Evolutionary conservation across 2,329 filamentous ascomycete genomes (phyloP).

Genomic region (Colletotrichum sp.): DNA sequence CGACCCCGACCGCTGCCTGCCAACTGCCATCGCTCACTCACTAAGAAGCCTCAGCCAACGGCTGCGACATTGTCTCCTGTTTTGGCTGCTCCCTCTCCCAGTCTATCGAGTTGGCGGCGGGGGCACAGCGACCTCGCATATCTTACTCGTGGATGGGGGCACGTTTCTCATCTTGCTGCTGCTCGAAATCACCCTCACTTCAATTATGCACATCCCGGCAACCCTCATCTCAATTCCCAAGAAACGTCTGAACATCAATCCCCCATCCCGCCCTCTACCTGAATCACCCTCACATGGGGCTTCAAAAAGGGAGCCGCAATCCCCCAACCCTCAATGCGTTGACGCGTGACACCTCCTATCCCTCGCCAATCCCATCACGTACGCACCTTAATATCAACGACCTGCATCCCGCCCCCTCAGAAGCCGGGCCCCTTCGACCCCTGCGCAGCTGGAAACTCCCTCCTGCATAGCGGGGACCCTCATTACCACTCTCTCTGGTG

Average conservation of each 20-base stretch:
- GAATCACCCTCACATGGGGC: not conserved
- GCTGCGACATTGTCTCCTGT: not conserved
- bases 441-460: constrained; percentile 11
- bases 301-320: constrained; percentile 10
- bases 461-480: not conserved
- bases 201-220: not conserved
- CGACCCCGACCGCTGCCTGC: not conserved
- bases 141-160: not conserved
- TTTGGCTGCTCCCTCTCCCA: not conserved
- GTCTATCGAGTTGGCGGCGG: not conserved
- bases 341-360: not conserved
- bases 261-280: not conserved
- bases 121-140: not conserved
- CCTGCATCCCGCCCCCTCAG: constrained; percentile 3
- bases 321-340: not conserved
- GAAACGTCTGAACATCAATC: not conserved
- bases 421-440: not conserved
- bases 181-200: not conserved
- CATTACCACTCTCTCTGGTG: not conserved
- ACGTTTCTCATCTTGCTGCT: not conserved
- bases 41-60: not conserved
- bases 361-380: not conserved
- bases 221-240: not conserved
- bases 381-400: constrained; percentile 14
- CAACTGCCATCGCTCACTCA: not conserved